Base-by-base conservation (phyloP, 1,284 basidiomycete genomes). In the Wolfiporia cocos region DNA sequence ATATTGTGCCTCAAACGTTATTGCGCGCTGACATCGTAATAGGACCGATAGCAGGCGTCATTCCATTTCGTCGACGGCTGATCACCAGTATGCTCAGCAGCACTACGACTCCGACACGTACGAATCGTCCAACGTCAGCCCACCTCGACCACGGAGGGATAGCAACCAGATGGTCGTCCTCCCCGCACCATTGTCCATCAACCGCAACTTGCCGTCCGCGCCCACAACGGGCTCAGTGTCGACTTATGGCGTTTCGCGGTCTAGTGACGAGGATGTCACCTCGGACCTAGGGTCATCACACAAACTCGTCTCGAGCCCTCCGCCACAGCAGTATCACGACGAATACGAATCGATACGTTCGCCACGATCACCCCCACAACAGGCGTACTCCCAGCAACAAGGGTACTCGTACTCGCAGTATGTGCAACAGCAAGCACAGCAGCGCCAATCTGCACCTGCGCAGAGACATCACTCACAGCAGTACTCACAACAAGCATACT, bases 31-130 rank as follows among this genome's bases (percentile, higher is more conserved):
- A n/a, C n/a, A n/a, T n/a, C n/a, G 29, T 43, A 37, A 23, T 53
- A 74, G 73, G 54, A 56, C 62, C 28, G 70, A 68, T 30, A 74
- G 68, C 47, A 74, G 85, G 53, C 74, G 91, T 20, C 83, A 88
- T 54, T 92, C 89, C 6, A 64, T 84, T 58, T 76, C 78, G 3
- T 92, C 89, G 1, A 81, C 78, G 24, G 78, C 80, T 41, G 89
- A 92, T 49, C 75, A 78, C 10, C 81, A 81, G 55, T 70, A 66
- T 46, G 64, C 67, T 29, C 67, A 73, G 43, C 68, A 71, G 38
- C 69, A 64, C 32, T 72, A 74, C 51, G 78, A 85, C 52, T 66
- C 72, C n/a, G 78, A 75, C 49, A 85, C 83, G 2, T 56, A 74
- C 32, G 85, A 87, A 34, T 81, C 79, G 5, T 59, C 62, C 3